Evolutionary conservation across 148 eudicot genomes (phyloP), one percentile per base, ranked within the genome.

Genomic region (Rhododendron mucronatum): DNA sequence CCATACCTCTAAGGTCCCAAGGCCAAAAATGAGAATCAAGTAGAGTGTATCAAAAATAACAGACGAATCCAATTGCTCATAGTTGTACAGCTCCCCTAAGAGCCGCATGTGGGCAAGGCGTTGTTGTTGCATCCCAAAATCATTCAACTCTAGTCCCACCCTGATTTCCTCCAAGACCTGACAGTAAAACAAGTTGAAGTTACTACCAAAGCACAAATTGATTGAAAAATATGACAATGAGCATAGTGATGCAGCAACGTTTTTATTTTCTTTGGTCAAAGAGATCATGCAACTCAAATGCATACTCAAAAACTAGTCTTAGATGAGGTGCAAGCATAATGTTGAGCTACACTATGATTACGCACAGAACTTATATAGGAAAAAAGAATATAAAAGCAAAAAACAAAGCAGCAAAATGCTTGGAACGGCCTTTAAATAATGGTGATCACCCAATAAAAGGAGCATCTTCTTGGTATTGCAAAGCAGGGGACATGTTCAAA

Each of bases 161-260:
- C 99, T 92, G 74, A 97, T 94, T 89, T 95, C 98, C 88, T 97
- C 99, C 93, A 97, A 91, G 28, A 97, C 98, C 99, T 97, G 93
- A 83, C 88, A 88, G 78, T 53, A 84, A 83, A 87, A 20, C 65
- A 23, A 86, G 81, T 28, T 41, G 51, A 10, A 11, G 57, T 51
- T 35, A 44, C 28, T 1, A 18, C 76, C 33, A 51, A 15, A 23
- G 57, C 39, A 75, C 21, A 84, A 48, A 45, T 16, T 47, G 50
- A 18, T 1, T 7, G 20, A n/a, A 13, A n/a, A 16, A 11, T 7
- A 4, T 18, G 15, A 85, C 41, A 45, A 84, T 71, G 67, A 33
- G 51, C 39, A 14, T 26, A 55, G 75, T 76, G 35, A 33, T 33
- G 76, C 76, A 71, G 35, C 41, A 4, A 15, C 18, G 20, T 30